Evolutionary conservation across 2,329 filamentous ascomycete species (phyloP).

Genomic region (Phialophora verrucosa): DNA sequence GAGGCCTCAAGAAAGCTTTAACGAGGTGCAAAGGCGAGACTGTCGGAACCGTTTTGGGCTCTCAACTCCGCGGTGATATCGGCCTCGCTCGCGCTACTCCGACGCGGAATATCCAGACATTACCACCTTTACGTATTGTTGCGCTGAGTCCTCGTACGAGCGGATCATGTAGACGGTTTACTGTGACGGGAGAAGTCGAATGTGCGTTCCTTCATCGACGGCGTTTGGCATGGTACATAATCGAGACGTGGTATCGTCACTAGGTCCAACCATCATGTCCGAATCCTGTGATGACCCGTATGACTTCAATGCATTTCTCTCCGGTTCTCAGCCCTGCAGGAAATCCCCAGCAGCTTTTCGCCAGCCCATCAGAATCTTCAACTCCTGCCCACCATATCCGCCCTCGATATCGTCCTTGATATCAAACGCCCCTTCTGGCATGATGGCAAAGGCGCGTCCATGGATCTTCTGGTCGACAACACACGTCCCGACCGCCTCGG

Average conservation of each 20-base stretch:
- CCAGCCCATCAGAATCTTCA: constrained; percentile 20
- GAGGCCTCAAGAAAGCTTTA: no score
- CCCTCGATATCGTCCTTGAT: constrained; percentile 22
- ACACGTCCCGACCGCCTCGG: constrained; percentile 15
- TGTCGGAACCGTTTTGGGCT: not conserved
- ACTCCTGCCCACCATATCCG: constrained; percentile 16
- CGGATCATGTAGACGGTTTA: no score
- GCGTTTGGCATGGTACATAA: no score
- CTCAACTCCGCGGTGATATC: constrained; percentile 5
- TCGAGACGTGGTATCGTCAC: no score
- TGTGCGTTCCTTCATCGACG: no score
- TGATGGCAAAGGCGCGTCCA: constrained; percentile 20
- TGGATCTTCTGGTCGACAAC: constrained; percentile 17
- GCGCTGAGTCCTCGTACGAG: no score
- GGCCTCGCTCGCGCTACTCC: constrained; percentile 14
- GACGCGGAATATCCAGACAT: not conserved
- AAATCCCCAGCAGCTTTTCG: constrained; percentile 20
- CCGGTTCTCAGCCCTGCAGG: constrained; percentile 14
- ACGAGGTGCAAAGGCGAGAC: no score
- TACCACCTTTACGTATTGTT: no score
- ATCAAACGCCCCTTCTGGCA: constrained; percentile 25
- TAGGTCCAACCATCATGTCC: not conserved
- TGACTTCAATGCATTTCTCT: not conserved
- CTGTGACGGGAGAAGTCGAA: no score
- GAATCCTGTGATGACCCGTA: no score